Percentiles rank a stretch among this genome's conserved stretches.
Evolutionary conservation across 257 asterid species (phyloP).

Genomic region (Rehmannia glutinosa): DNA sequence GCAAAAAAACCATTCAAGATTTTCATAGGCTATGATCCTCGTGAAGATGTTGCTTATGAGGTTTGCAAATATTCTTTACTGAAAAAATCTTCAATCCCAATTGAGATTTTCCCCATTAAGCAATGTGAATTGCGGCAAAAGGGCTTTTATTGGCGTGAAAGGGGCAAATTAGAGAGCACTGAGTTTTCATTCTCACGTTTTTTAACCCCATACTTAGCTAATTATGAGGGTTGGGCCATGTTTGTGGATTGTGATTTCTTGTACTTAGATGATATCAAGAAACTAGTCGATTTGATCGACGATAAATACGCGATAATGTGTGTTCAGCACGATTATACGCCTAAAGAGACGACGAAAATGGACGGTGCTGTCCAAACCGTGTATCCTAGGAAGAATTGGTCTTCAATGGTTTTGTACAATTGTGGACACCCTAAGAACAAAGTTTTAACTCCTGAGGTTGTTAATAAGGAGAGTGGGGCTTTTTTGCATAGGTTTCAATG

Average conservation of each 20-base stretch:
- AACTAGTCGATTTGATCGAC: conserved; percentile 46
- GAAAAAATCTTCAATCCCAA: conserved; percentile 67
- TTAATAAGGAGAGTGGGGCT: conserved; percentile 71
- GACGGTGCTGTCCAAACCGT: conserved; percentile 80
- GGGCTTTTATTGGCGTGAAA: conserved; percentile 73
- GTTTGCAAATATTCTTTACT: conserved; percentile 61
- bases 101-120: conserved; percentile 66
- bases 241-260: conserved; percentile 85
- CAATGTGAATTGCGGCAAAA: conserved; percentile 59
- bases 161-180: conserved; percentile 75
- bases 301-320: conserved; percentile 76
- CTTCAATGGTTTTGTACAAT: conserved; percentile 83
- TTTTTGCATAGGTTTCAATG: conserved; percentile 81
- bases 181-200: conserved; percentile 81
- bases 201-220: conserved; percentile 59
- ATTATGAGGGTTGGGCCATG: conserved; percentile 82
- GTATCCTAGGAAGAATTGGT: conserved; percentile 91
- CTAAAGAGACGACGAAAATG: conserved; percentile 81
- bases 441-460: conserved; percentile 59
- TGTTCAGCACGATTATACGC: conserved; percentile 76
- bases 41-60: conserved; percentile 71
- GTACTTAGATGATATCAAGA: conserved; percentile 63
- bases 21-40: conserved; percentile 77
- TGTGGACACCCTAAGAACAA: conserved; percentile 66
- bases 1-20: conserved; percentile 65